These are phyloP conservation scores for Zhuliangozyma parablackwelliae DNA, from an alignment of 1,139 yeast genomes.

Conservation along the genomic window DNA sequence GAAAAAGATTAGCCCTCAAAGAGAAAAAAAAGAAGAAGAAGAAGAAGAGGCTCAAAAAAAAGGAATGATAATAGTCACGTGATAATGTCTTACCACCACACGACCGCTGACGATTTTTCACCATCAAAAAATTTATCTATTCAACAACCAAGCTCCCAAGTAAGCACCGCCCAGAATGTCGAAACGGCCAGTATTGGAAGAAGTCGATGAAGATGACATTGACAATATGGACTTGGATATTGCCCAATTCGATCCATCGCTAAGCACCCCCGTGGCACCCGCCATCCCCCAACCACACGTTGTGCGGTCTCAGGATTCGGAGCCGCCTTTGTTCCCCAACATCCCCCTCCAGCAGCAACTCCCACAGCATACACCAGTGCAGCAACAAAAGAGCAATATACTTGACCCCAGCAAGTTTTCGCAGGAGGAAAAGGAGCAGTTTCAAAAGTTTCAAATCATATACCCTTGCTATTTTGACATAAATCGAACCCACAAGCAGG, in stretches of 20 bases:
- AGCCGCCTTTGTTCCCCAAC: slow-evolving; percentile 24
- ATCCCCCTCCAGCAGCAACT: slow-evolving; percentile 15
- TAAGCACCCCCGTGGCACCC: slow-evolving; percentile 69
- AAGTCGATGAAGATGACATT: slow-evolving; percentile 81
- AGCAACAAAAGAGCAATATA: slow-evolving; percentile 13
- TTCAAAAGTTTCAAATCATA: slow-evolving; percentile 64
- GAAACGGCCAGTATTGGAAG: slow-evolving; percentile 74
- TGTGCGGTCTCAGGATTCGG: slow-evolving; percentile 59
- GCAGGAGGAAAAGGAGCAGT: slow-evolving; percentile 54
- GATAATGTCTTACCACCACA: no score
- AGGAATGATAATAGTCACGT: no score
- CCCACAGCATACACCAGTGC: slow-evolving; percentile 2
- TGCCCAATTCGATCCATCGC: slow-evolving; percentile 79
- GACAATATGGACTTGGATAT: slow-evolving; percentile 91
- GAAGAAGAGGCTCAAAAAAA: no score
- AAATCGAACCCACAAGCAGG: slow-evolving; percentile 70
- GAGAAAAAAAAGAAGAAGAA: background rate
- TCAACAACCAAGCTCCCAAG: no score
- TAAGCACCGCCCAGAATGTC: no score
- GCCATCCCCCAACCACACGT: slow-evolving; percentile 53
- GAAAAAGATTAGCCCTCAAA: background rate
- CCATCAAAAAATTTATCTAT: no score
- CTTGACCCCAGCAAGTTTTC: slow-evolving; percentile 36
- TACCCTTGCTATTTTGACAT: slow-evolving; percentile 93
- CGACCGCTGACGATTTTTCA: no score